Evolutionary conservation across 1,284 basidiomycete species (phyloP), one percentile per base, ranked within the genome.

Genomic region (Ceratobasidium sp.): DNA sequence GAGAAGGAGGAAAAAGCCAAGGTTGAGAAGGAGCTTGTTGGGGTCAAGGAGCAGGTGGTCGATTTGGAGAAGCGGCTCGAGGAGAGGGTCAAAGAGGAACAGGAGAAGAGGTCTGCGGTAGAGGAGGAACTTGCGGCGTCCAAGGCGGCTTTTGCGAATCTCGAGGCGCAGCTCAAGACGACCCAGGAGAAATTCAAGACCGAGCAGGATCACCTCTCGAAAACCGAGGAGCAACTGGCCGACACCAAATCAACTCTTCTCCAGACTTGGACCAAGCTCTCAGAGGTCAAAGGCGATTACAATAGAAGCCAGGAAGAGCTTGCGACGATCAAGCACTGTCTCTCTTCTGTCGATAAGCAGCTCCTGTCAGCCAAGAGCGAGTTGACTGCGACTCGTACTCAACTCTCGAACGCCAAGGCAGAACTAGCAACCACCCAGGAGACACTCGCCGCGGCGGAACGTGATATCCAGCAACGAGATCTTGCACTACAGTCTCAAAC

Each of bases 131-230:
- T 62, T 40, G 1, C 28, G n/a, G n/a, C 7, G 5, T 13, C 40
- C 38, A 62, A 62, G 61, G 12, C 61, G 33, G 40, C 15, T 7
- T 40, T 40, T 7, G 61, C 33, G 17, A 17, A 42, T 42, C 59
- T 48, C 52, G 66, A 70, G 26, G 54, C 57, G 46, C 38, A 67
- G 23, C 44, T 71, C 15, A 59, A 20, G 26, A 65, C 28, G 48
- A 56, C 62, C 46, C 38, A 71, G 61, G 59, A 59, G 3, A 23
- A 44, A 17, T 42, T 70, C 33, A 40, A 50, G 23, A 65, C 26
- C 10, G 56, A 57, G 56, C 56, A 57, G 28, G 46, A 48, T 17
- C 46, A 48, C 10, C 56, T 57, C 28, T 3, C 56, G 20, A 57
- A 57, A 42, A 65, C 40, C 40, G 44, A 65, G n/a, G 40, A 46